These are phyloP conservation scores for Daldinia loculata DNA, from an alignment of 495 filamentous ascomycete species.

Conservation along the genomic window DNA sequence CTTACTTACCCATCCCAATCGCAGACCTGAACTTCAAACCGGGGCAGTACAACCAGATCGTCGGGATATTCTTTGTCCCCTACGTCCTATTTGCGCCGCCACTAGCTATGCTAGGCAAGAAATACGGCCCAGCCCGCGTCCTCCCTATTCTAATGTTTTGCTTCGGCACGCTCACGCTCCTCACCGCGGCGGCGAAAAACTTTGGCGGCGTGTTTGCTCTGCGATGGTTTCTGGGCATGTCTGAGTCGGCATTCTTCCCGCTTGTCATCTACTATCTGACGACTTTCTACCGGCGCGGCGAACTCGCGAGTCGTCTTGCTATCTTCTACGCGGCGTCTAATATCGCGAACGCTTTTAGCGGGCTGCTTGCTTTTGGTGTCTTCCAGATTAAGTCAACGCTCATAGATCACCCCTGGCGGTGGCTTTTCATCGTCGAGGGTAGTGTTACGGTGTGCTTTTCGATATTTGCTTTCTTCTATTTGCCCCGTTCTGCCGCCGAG, in stretches of 20 bases:
- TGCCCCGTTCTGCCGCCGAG: conserved; percentile 69
- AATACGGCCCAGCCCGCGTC: conserved; percentile 68
- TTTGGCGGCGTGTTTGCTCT: conserved; percentile 73
- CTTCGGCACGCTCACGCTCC: conserved; percentile 69
- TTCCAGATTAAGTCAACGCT: conserved; percentile 67
- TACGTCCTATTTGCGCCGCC: conserved; percentile 75
- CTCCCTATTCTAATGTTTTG: conserved; percentile 73
- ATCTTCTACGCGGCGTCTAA: conserved; percentile 82
- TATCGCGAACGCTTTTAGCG: conserved; percentile 77
- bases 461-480: conserved; percentile 73
- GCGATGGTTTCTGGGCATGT: conserved; percentile 74
- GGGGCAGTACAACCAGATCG: conserved; percentile 74
- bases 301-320: conserved; percentile 76
- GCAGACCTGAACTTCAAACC: conserved; percentile 64
- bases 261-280: conserved; percentile 65
- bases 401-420: conserved; percentile 69
- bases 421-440: conserved; percentile 82
- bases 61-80: conserved; percentile 81
- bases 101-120: conserved; percentile 74
- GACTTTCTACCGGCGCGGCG: conserved; percentile 76
- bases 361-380: conserved; percentile 76
- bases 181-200: conserved; percentile 61
- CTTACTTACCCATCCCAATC: neutral
- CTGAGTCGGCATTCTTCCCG: conserved; percentile 79
- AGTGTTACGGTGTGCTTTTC: conserved; percentile 68